phyloP scores from a whole-genome alignment of 2,329 filamentous ascomycete genomes.

The Penicillium sp. region DNA sequence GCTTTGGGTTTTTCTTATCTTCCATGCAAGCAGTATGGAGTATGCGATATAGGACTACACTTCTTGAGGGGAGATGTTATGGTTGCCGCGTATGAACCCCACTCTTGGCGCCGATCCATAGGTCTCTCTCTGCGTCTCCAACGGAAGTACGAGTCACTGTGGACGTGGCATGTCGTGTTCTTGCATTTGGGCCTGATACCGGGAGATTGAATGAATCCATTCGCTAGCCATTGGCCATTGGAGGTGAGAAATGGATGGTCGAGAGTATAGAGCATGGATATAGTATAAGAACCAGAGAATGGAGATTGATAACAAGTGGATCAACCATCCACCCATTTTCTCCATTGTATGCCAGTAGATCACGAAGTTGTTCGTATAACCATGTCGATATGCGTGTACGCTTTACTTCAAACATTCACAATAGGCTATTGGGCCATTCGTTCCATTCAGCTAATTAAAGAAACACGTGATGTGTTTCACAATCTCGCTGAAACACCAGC shows the following conservation, averaged over 20 bases:
- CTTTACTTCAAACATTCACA: no score
- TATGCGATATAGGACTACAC: no score
- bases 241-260: background rate
- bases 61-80: background rate
- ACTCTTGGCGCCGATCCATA: constrained; percentile 4
- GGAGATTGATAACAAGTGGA: background rate
- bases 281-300: no score
- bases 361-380: no score
- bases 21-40: background rate
- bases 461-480: constrained; percentile 19
- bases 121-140: background rate
- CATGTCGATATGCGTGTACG: no score
- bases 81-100: constrained; percentile 2
- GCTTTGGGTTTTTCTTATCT: background rate
- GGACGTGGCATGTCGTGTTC: background rate
- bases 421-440: no score
- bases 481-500: constrained; percentile 8
- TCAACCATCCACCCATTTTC: background rate
- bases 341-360: background rate
- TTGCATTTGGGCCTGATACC: background rate
- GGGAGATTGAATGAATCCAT: no score
- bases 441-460: background rate
- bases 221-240: no score
- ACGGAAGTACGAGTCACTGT: background rate
- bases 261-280: no score